These are phyloP conservation scores for Abrus precatorius DNA, from an alignment of 306 rosid genomes.

Conservation along the genomic window DNA sequence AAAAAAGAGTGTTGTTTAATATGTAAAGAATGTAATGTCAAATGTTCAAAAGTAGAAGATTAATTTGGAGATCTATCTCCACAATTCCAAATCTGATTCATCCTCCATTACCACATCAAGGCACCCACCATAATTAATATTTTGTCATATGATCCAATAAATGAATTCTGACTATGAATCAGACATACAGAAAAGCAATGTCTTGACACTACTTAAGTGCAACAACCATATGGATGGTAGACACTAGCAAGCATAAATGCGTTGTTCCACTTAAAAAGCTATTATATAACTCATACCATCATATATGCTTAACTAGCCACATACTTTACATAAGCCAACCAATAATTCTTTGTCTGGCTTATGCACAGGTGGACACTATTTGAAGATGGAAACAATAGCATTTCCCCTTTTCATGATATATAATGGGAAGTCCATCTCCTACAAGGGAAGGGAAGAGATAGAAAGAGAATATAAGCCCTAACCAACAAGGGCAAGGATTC, in stretches of 20 bases:
- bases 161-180: constrained; percentile 20
- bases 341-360: constrained; percentile 2
- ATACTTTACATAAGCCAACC: constrained; percentile 33
- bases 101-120: constrained; percentile 21
- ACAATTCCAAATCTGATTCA: constrained; percentile 12
- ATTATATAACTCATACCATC: constrained; percentile 5
- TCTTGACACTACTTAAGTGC: neutral
- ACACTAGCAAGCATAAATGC: neutral
- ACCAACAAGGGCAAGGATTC: constrained; percentile 10
- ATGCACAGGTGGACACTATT: neutral
- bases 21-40: constrained; percentile 27
- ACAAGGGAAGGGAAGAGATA: neutral
- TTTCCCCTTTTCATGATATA: constrained; percentile 27
- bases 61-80: constrained; percentile 24
- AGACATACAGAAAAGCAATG: constrained; percentile 11
- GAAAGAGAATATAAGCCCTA: neutral
- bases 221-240: constrained; percentile 3
- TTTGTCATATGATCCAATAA: constrained; percentile 35
- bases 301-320: constrained; percentile 33
- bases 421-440: neutral
- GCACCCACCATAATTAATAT: constrained; percentile 24
- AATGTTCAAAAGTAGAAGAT: constrained; percentile 6
- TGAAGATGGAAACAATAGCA: constrained; percentile 27
- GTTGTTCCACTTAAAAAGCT: neutral
- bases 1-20: constrained; percentile 43